Percentiles rank a stretch among this genome's conserved stretches.
phyloP scores from a whole-genome alignment of 2,329 filamentous ascomycete genomes.

The Neonectria magnoliae region DNA sequence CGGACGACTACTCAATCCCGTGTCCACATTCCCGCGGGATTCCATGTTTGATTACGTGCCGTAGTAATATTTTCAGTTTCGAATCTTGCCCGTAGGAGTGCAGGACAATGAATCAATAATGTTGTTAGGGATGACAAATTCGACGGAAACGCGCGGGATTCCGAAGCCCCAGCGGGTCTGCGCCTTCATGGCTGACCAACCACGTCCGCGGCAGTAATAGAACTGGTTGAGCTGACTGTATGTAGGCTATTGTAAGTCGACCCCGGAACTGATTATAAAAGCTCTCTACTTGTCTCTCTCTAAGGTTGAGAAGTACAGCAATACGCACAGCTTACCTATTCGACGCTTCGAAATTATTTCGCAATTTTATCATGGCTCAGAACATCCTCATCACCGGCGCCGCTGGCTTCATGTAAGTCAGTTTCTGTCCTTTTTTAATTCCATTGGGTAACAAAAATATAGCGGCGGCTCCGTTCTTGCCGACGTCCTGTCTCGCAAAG shows the following conservation, averaged over 20 bases:
- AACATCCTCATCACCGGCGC: slow-evolving; percentile 50
- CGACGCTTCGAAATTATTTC: not conserved
- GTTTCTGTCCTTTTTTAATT: not conserved
- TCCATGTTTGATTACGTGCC: slow-evolving; percentile 10
- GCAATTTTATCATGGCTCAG: slow-evolving; percentile 26
- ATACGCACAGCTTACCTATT: not conserved
- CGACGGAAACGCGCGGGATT: slow-evolving; percentile 32
- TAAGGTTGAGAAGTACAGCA: not conserved
- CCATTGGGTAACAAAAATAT: not conserved
- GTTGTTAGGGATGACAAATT: slow-evolving; percentile 11
- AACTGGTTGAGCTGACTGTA: not conserved
- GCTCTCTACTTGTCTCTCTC: not conserved
- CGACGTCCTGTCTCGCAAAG: slow-evolving; percentile 40
- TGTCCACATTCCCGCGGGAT: slow-evolving; percentile 13
- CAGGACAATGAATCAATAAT: not conserved
- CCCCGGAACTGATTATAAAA: not conserved
- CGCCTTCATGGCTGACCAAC: not conserved
- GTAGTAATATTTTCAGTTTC: not conserved
- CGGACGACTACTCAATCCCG: not conserved
- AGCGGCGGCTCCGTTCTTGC: slow-evolving; percentile 51
- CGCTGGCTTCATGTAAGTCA: slow-evolving; percentile 47
- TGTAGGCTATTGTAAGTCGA: not conserved
- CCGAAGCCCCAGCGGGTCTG: slow-evolving; percentile 14
- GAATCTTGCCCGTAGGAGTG: not conserved
- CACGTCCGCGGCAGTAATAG: too few species aligned